Evolutionary conservation across 2,329 filamentous ascomycete species (phyloP), one percentile per base, ranked within the genome.

Genomic region (Fusarium nanum): DNA sequence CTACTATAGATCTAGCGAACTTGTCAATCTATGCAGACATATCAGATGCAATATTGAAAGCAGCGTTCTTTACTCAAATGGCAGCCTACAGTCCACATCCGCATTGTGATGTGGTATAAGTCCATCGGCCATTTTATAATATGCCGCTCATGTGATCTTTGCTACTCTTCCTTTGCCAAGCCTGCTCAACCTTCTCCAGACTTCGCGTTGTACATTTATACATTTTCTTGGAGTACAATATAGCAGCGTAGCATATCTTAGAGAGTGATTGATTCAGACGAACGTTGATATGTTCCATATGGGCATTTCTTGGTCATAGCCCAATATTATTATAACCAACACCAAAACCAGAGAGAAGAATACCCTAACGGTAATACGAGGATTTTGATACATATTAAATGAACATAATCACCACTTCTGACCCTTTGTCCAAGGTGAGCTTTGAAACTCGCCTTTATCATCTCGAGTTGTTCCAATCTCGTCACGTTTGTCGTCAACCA

Each of bases 401-500:
- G 28, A 46, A 46, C 16, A 46, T 52, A 58, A 55, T 70, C 64
- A 75, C 73, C 73, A 75, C 54, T 63, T 60, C 42, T 73, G 62
- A 20, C 63, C 53, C 56, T 60, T 60, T 45, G 76, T 79, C 78
- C 78, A 81, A 25, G 59, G 71, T 44, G 75, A 74, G 45, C 64
- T 77, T 32, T 73, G 62, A 57, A 78, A 76, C 45, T 72, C 70
- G n/a, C 77, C 78, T 16, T 74, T 73, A 27, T 68, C 67, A 40
- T 75, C 68, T 48, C 68, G 74, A 30, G 70, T 69, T 55, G 77
- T 80, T n/a, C 81, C 82, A 65, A 85, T 77, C 14, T 80, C 78
- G n/a, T 86, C 83, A 66, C 86, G 78, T 41, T 81, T 75, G 73
- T 93, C 91, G 78, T 92, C 87, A 23, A 91, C 86, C 46, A 94